A percentile compares a stretch with the other conserved stretches of the same genome.
phyloP scores from a whole-genome alignment of 805 yeast genomes.

The Lipomyces sp. region DNA sequence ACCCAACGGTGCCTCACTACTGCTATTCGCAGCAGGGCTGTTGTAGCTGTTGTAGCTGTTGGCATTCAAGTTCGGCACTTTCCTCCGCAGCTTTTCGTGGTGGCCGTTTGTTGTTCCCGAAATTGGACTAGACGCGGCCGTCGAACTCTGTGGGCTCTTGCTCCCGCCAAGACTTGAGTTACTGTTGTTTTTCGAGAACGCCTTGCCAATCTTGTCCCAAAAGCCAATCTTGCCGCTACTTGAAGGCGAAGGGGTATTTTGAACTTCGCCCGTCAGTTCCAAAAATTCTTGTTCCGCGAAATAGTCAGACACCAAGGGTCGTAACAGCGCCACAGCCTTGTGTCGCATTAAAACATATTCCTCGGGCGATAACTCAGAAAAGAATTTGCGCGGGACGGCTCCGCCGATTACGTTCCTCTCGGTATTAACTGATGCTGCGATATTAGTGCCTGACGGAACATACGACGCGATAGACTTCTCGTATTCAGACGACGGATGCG shows the following conservation, averaged over 20 bases:
- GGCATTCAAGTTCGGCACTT: not conserved
- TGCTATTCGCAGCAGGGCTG: not conserved
- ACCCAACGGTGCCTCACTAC: slow-evolving; percentile 29
- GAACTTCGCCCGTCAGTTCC: slow-evolving; percentile 34
- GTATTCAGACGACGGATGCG: too few relatives aligned
- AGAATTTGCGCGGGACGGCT: slow-evolving; percentile 18
- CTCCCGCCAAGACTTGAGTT: slow-evolving; percentile 7
- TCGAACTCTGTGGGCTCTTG: not conserved
- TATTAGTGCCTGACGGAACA: not conserved
- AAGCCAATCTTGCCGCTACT: slow-evolving; percentile 41
- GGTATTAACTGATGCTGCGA: not conserved
- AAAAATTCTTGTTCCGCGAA: slow-evolving; percentile 41
- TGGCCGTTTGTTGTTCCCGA: too few relatives aligned
- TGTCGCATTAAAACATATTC: slow-evolving; percentile 61
- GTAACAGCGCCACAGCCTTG: slow-evolving; percentile 51
- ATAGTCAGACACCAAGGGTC: slow-evolving; percentile 36
- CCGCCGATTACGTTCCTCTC: not conserved
- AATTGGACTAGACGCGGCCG: too few relatives aligned
- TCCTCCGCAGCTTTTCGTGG: not conserved
- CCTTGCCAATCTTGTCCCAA: slow-evolving; percentile 48
- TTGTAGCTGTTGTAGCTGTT: not conserved
- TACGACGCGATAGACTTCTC: too few relatives aligned
- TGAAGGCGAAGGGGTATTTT: slow-evolving; percentile 12
- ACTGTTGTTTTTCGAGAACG: slow-evolving; percentile 35
- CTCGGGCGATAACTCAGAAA: slow-evolving; percentile 45